Base-by-base conservation (phyloP, 208 protist genomes). In the Leishmania arabica region DNA sequence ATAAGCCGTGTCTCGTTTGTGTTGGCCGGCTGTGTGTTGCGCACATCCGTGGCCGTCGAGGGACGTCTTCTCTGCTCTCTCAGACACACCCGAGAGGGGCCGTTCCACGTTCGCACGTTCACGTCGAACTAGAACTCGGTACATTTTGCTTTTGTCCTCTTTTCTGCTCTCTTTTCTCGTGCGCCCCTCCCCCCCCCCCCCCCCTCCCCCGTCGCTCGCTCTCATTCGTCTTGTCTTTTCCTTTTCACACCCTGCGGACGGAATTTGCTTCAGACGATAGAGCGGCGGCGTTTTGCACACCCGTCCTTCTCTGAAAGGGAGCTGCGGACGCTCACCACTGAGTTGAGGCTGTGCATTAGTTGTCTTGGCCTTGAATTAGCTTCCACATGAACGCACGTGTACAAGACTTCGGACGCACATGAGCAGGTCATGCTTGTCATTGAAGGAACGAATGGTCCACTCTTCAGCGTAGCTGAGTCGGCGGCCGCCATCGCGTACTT, bases 401-500 rank as follows among this genome's bases (percentile, higher is more conserved):
- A 19, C 53, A 21, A 24, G 15, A 49, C 37, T 24, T 3, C 37
- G 34, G 56, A 49, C 27, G n/a, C 11, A 11, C 56, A 17, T 42
- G 51, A 62, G 51, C 49, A 5, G 37, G 21, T 24, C 34, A n/a
- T 49, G 37, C 31, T 83, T 34, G 40, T 47, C 60, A 65, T 85
- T 21, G 66, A 79, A 1, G 64, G 54, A 56, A 78, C 83, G 37
- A 49, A 88, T 83, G 84, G 82, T 51, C 77, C 77, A 62, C 79
- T 86, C 7, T 88, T 87, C 66, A 45, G 81, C 27, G 40, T 86
- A 49, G 47, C 51, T 9, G 71, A 72, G 54, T 60, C 72, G 9
- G 37, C 68, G 5, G 77, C 79, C n/a, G 64, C 45, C 13, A 45
- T 69, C 6, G 17, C 31, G 40, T 81, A 78, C 64, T 60, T 85